phyloP scores from a whole-genome alignment of 148 eudicot species.

The Rhododendron henanense region DNA sequence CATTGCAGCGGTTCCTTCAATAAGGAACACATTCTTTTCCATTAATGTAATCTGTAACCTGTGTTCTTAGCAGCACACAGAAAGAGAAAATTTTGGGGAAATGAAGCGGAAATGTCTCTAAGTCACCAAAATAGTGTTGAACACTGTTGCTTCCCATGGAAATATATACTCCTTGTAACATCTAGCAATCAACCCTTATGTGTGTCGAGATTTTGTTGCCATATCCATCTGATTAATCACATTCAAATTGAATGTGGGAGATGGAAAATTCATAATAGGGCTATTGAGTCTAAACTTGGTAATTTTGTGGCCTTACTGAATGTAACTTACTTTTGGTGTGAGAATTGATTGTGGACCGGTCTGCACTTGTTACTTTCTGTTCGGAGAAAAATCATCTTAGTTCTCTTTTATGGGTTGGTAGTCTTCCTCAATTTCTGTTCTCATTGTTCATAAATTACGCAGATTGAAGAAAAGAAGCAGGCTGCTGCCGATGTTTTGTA shows the following conservation, averaged over 20 bases:
- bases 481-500: slow-evolving; percentile 83
- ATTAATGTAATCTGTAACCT: not conserved
- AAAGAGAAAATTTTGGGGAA: not conserved
- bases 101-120: not conserved
- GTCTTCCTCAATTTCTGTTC: not conserved
- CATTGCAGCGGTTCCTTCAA: no score
- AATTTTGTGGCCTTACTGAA: not conserved
- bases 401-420: not conserved
- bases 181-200: not conserved
- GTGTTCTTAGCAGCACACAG: not conserved
- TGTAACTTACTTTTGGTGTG: not conserved
- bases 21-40: not conserved
- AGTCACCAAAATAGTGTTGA: not conserved
- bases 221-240: not conserved
- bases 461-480: slow-evolving; percentile 77
- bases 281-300: not conserved
- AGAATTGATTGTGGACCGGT: not conserved
- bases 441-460: slow-evolving; percentile 11
- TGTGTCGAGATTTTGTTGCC: not conserved
- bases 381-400: not conserved
- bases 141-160: not conserved
- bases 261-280: not conserved
- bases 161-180: not conserved
- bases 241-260: not conserved
- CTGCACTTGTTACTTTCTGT: not conserved